A percentile compares a stretch with the other conserved stretches of the same genome.
Evolutionary conservation across 805 yeast species (phyloP).

Genomic region (Jamesozyma jinghongensis): DNA sequence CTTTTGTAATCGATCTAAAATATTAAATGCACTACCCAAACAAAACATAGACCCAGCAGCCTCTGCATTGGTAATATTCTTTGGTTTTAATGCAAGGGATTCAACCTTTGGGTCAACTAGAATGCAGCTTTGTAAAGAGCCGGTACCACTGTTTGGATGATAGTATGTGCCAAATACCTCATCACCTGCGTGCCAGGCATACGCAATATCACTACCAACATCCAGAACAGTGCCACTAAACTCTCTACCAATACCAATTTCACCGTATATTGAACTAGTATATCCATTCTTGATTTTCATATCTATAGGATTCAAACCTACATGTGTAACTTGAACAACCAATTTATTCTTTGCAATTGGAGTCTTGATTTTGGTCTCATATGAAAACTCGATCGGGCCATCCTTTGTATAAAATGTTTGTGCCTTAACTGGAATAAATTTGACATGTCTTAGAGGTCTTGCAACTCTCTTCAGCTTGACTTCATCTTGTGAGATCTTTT

Average conservation of each 20-base stretch:
- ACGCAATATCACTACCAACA: conserved; percentile 39
- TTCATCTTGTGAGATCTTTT: conserved; percentile 18
- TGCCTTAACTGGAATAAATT: conserved; percentile 42
- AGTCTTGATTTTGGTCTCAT: conserved; percentile 41
- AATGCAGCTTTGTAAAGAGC: conserved; percentile 51
- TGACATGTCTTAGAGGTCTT: conserved; percentile 44
- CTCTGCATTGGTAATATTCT: conserved; percentile 37
- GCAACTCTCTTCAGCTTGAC: conserved; percentile 31
- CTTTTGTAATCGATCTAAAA: conserved; percentile 29
- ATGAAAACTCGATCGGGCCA: conserved; percentile 38
- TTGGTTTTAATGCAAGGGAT: conserved; percentile 39
- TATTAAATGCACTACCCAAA: conserved; percentile 51
- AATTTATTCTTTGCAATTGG: conserved; percentile 42
- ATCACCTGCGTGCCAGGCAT: conserved; percentile 46
- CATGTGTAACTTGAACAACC: conserved; percentile 49
- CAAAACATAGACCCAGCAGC: conserved; percentile 60
- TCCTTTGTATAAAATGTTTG: conserved; percentile 35
- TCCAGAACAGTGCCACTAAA: conserved; percentile 51
- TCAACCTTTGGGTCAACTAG: conserved; percentile 46
- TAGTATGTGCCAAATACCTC: conserved; percentile 53
- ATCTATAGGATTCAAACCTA: conserved; percentile 60
- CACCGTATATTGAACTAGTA: conserved; percentile 40
- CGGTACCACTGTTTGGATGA: conserved; percentile 43
- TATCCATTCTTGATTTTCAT: conserved; percentile 50
- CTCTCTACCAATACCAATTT: conserved; percentile 63